These are phyloP conservation scores for Chytriomyces sp. DNA, from an alignment of 192 early-diverging fungal species.

Conservation along the genomic window DNA sequence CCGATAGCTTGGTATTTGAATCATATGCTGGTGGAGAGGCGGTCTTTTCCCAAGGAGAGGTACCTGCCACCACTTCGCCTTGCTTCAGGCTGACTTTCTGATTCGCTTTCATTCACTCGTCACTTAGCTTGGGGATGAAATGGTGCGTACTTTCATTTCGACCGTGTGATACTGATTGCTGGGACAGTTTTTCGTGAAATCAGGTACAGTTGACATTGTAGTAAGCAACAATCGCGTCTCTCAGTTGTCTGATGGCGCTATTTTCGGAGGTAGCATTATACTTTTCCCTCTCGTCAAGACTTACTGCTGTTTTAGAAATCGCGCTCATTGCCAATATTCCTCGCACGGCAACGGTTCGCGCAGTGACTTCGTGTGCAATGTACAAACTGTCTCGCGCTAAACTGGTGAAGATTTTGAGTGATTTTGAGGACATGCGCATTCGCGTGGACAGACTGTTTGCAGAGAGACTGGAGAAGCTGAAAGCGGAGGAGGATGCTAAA, in stretches of 20 bases:
- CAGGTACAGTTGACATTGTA: constrained; percentile 15
- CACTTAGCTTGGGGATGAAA: not conserved
- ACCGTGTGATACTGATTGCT: not conserved
- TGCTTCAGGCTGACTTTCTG: not conserved
- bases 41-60: not conserved
- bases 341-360: constrained; percentile 11
- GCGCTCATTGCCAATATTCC: constrained; percentile 17
- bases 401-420: not conserved
- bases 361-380: constrained; percentile 9
- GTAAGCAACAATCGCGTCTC: not conserved
- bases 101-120: not conserved
- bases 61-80: too few relatives aligned
- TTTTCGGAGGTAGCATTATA: constrained; percentile 9
- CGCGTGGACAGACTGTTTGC: constrained; percentile 37
- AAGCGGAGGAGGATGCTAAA: constrained; percentile 35
- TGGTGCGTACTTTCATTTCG: not conserved
- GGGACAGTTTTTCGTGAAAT: constrained; percentile 21
- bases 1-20: not conserved
- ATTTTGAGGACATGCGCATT: constrained; percentile 1
- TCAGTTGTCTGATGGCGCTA: constrained; percentile 18
- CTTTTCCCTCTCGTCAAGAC: too few relatives aligned
- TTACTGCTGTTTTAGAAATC: too few relatives aligned
- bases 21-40: not conserved
- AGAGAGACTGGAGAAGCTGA: constrained; percentile 43
- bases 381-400: not conserved